Base-by-base conservation (phyloP, 2,329 filamentous ascomycete species). In the Teratosphaeriaceae sp. region DNA sequence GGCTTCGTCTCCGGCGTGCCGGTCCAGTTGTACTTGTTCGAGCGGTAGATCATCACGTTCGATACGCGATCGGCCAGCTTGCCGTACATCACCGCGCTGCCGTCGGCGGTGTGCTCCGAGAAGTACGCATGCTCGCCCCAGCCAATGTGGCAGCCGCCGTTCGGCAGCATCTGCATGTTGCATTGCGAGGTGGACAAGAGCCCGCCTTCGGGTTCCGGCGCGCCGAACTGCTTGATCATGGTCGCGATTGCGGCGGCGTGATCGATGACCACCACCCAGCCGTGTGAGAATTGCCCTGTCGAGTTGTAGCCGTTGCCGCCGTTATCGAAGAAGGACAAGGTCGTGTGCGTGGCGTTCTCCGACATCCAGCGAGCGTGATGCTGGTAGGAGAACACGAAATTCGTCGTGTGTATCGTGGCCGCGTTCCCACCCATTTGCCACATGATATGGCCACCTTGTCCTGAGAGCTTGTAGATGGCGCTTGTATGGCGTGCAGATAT, bases 301-400 rank as follows among this genome's bases (percentile, higher is more conserved):
- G 62, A 58, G 52, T 73, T 71, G 30, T 66, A 67, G 11, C 66
- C 69, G 45, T 75, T 68, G 6, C 68, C 72, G 15, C 66, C 67
- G 57, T 79, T 78, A 51, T 77, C 73, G 50, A 71, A 79, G 39
- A 79, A 63, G 4, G 71, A 73, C 44, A 79, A 65, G 6, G 71
- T 56, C 8, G 75, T 74, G 40, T 74, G 66, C 2, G 69, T 65
- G 3, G 58, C 58, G 37, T 71, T 65, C 44, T 71, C 65, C 9
- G 62, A 62, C 16, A 73, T 57, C 51, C 69, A 74, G 40, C 68
- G 67, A 0, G 71, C 73, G 48, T 78, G 65, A 48, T 78, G 74
- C 53, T 79, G 75, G 55, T 69, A 77, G 11, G 66, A 67, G 43
- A 73, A 72, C 24, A 67, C 58, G 45, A 72, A 70, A 38, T 70